Conservation (phyloP, 768 basidiomycete genomes). For the Mycena vulgaris region DNA sequence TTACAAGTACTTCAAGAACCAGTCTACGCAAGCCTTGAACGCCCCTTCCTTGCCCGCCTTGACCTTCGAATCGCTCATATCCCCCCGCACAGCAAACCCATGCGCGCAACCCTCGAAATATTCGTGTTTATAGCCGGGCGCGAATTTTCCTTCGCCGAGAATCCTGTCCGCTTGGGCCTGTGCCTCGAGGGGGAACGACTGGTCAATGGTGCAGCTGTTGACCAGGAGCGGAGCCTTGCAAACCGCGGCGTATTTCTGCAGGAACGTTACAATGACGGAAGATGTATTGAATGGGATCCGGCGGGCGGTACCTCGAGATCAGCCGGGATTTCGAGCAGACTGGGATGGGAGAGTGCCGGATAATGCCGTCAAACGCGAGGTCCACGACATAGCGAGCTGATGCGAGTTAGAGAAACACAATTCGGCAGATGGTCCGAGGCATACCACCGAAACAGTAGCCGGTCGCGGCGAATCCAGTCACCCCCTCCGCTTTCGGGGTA, state of each 20-base stretch:
- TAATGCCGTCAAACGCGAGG: conserved; percentile 46
- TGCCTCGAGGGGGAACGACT: conserved; percentile 3
- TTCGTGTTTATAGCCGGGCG: background rate
- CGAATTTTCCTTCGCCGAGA: conserved; percentile 15
- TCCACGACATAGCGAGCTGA: conserved; percentile 46
- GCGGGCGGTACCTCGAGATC: conserved; percentile 50
- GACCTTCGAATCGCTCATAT: conserved; percentile 14
- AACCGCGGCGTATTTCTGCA: conserved; percentile 14
- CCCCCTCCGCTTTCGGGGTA: background rate
- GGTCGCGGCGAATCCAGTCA: background rate
- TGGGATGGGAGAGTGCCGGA: conserved; percentile 51
- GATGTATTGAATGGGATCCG: background rate
- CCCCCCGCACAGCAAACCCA: conserved; percentile 8
- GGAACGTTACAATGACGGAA: background rate
- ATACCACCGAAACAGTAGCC: conserved; percentile 14
- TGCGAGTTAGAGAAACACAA: background rate
- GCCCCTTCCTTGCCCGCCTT: conserved; percentile 17
- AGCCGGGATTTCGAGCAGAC: conserved; percentile 46
- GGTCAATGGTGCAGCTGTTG: conserved; percentile 19
- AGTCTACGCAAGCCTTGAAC: conserved; percentile 11
- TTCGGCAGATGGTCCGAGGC: background rate
- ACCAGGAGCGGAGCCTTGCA: conserved; percentile 14
- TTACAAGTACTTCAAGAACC: conserved; percentile 18
- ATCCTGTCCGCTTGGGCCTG: conserved; percentile 19
- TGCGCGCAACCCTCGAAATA: conserved; percentile 13